Conservation (phyloP, 257 asterid genomes). For the Thymus quinquecostatus region DNA sequence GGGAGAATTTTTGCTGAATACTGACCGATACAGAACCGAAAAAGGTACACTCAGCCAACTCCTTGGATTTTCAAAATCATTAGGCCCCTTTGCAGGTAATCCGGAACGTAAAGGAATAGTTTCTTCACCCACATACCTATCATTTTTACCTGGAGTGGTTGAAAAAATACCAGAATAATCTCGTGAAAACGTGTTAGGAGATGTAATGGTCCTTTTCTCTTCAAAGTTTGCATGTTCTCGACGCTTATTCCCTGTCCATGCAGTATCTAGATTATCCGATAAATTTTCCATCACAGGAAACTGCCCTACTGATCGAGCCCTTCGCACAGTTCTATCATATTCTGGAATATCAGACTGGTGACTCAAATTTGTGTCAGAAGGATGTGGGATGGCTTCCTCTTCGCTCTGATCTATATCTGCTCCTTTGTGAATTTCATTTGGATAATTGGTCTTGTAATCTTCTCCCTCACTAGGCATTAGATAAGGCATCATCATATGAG, state of each 20-base stretch:
- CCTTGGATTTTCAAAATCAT: conserved; percentile 48
- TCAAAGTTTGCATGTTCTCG: conserved; percentile 31
- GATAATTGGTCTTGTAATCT: conserved; percentile 35
- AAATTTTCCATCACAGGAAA: conserved; percentile 49
- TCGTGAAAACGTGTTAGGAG: conserved; percentile 30
- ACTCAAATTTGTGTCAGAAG: conserved; percentile 41
- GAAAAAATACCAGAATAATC: conserved; percentile 36
- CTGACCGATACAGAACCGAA: conserved; percentile 41
- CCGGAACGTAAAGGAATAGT: conserved; percentile 29
- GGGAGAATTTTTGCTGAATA: conserved; percentile 40
- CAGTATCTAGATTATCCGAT: conserved; percentile 61
- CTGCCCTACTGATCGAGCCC: conserved; percentile 68
- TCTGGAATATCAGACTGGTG: conserved; percentile 38
- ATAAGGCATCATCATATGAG: conserved; percentile 51
- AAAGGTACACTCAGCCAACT: conserved; percentile 55
- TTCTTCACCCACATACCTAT: conserved; percentile 34
- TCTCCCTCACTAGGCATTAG: conserved; percentile 39
- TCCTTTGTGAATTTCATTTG: conserved; percentile 43
- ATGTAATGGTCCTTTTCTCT: conserved; percentile 31
- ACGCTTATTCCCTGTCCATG: conserved; percentile 60
- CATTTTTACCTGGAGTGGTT: conserved; percentile 32
- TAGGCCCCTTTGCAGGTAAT: conserved; percentile 40
- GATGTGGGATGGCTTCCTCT: conserved; percentile 35
- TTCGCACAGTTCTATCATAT: conserved; percentile 49
- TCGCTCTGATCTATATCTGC: conserved; percentile 34